A percentile compares a stretch with the other conserved stretches of the same genome.
Conservation (phyloP, 2,329 filamentous ascomycete genomes). For the Colletotrichum tropicicola region DNA sequence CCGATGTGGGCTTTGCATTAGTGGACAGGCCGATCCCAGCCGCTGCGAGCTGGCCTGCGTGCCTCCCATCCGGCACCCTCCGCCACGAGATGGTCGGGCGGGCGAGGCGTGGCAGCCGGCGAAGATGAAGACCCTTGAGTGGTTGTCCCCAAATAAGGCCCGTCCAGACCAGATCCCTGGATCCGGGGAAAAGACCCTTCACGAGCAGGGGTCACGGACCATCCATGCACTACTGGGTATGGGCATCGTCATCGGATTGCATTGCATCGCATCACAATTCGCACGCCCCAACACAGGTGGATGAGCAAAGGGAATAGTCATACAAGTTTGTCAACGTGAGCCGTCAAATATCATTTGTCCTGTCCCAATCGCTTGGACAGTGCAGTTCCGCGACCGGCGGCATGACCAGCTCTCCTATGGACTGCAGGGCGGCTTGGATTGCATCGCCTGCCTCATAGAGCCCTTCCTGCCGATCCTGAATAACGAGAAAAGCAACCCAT, state of each 20-base stretch:
- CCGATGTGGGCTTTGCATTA: neutral
- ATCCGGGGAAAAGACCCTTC: neutral
- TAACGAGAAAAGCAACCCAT: constrained; percentile 15
- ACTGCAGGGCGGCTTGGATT: neutral
- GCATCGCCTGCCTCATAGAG: constrained; percentile 3
- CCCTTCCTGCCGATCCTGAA: constrained; percentile 16
- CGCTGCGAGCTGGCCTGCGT: neutral
- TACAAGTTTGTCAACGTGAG: constrained; percentile 20
- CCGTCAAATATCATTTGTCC: constrained; percentile 16
- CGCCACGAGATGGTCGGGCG: too few relatives aligned
- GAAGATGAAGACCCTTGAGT: neutral
- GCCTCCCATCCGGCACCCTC: neutral
- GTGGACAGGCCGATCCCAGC: neutral
- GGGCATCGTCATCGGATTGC: too few relatives aligned
- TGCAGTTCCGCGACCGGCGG: neutral
- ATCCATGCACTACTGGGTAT: too few relatives aligned
- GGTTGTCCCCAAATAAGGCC: neutral
- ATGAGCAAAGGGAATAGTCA: neutral
- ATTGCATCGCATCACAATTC: too few relatives aligned
- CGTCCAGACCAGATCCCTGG: neutral
- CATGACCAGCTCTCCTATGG: constrained; percentile 4
- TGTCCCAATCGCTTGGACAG: neutral
- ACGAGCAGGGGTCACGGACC: neutral
- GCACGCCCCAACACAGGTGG: too few relatives aligned
- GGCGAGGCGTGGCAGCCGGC: too few relatives aligned